Percentiles rank a stretch among this genome's conserved stretches.
These are phyloP conservation scores for Metarhizium guizhouense DNA, from an alignment of 2,329 filamentous ascomycete species.

Conservation along the genomic window DNA sequence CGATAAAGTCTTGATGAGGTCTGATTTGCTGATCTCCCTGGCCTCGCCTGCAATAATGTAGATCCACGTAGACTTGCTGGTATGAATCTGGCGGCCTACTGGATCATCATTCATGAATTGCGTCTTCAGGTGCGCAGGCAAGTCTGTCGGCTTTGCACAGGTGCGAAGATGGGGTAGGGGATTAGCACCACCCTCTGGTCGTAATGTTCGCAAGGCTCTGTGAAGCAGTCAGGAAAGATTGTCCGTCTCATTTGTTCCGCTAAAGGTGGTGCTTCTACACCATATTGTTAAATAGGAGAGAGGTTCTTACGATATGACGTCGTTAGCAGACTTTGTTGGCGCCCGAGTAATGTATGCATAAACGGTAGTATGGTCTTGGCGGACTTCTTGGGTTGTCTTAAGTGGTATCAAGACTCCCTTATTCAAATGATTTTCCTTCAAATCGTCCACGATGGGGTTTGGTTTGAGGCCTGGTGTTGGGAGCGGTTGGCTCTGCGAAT, in stretches of 20 bases:
- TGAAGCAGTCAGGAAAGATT: slow-evolving; percentile 8
- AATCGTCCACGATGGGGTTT: slow-evolving; percentile 29
- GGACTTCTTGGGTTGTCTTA: slow-evolving; percentile 55
- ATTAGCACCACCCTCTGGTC: slow-evolving; percentile 53
- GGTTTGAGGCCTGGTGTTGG: slow-evolving; percentile 14
- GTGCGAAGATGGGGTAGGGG: slow-evolving; percentile 64
- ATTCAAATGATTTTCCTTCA: slow-evolving; percentile 26
- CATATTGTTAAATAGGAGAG: not conserved
- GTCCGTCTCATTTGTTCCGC: not conserved
- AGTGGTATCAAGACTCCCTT: slow-evolving; percentile 49
- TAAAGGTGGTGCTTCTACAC: slow-evolving; percentile 1
- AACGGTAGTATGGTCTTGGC: slow-evolving; percentile 48
- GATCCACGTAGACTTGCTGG: slow-evolving; percentile 50
- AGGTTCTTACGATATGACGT: slow-evolving; percentile 57
- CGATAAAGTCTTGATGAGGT: slow-evolving; percentile 39
- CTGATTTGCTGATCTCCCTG: slow-evolving; percentile 41
- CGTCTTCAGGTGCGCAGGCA: slow-evolving; percentile 56
- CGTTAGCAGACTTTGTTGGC: slow-evolving; percentile 62
- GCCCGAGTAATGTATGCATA: slow-evolving; percentile 63
- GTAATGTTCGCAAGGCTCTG: slow-evolving; percentile 46
- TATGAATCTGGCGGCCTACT: slow-evolving; percentile 46
- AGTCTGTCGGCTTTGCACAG: slow-evolving; percentile 62
- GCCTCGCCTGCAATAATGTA: slow-evolving; percentile 48
- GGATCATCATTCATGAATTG: slow-evolving; percentile 51
- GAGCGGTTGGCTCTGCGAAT: not conserved